Evolutionary conservation across 768 basidiomycete species (phyloP).

Genomic region (Tricholoma matsutake): DNA sequence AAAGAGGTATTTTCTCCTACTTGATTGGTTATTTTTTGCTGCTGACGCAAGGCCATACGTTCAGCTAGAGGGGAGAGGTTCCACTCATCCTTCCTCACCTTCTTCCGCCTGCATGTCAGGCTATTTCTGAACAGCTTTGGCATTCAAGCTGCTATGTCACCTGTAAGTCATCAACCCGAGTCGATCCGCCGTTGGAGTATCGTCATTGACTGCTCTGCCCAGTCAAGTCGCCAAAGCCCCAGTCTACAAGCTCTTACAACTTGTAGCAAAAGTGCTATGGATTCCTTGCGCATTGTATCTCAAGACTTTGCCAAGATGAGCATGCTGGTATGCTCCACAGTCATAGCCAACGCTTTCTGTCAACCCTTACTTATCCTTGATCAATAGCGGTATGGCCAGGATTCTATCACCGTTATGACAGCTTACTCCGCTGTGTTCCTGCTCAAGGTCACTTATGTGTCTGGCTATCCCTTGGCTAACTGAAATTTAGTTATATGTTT

Average conservation of each 20-base stretch:
- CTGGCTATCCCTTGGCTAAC: background rate
- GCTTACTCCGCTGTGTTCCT: slow-evolving; percentile 83
- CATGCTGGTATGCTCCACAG: slow-evolving; percentile 55
- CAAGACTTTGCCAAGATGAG: slow-evolving; percentile 71
- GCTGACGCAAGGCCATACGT: slow-evolving; percentile 8
- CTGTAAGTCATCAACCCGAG: slow-evolving; percentile 38
- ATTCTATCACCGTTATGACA: slow-evolving; percentile 82
- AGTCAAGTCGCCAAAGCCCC: slow-evolving; percentile 57
- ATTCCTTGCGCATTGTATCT: slow-evolving; percentile 66
- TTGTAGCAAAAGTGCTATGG: slow-evolving; percentile 74
- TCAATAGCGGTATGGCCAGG: slow-evolving; percentile 76
- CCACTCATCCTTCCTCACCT: slow-evolving; percentile 69
- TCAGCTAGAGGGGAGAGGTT: slow-evolving; percentile 71
- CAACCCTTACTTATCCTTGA: background rate
- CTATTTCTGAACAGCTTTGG: slow-evolving; percentile 86
- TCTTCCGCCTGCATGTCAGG: slow-evolving; percentile 76
- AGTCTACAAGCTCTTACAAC: slow-evolving; percentile 66
- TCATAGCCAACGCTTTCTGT: background rate
- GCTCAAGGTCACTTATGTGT: slow-evolving; percentile 50
- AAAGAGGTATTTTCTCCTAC: slow-evolving; percentile 44
- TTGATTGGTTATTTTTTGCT: background rate
- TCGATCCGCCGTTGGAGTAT: slow-evolving; percentile 4
- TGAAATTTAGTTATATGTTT: slow-evolving; percentile 8
- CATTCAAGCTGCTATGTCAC: slow-evolving; percentile 58
- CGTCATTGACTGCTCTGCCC: slow-evolving; percentile 12